Conservation (phyloP, 2,329 filamentous ascomycete species). For the Neofusicoccum sp. region DNA sequence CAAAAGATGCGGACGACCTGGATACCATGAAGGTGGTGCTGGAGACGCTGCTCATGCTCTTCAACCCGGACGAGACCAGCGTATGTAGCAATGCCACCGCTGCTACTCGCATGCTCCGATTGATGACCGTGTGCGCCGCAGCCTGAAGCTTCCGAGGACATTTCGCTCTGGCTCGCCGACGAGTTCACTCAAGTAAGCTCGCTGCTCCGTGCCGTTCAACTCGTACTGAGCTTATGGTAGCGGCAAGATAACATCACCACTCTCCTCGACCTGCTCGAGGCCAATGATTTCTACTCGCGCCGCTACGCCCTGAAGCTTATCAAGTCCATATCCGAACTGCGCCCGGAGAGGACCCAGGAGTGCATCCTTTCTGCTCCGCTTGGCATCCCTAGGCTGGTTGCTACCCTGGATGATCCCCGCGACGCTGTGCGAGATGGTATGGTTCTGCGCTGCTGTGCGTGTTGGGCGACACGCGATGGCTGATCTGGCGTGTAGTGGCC, state of each 20-base stretch:
- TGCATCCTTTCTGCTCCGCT: constrained; percentile 86
- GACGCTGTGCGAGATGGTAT: constrained; percentile 79
- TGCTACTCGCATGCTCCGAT: not conserved
- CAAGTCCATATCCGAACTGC: constrained; percentile 77
- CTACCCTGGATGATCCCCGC: constrained; percentile 76
- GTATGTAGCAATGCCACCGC: constrained; percentile 39
- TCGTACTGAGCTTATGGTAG: constrained; percentile 56
- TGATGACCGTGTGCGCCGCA: constrained; percentile 41
- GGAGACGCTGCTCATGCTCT: constrained; percentile 93
- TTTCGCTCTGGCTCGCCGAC: constrained; percentile 92
- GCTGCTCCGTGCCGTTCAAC: constrained; percentile 19
- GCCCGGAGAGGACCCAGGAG: constrained; percentile 90
- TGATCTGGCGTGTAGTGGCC: constrained; percentile 55
- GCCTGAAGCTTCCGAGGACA: constrained; percentile 94
- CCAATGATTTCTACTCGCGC: constrained; percentile 82
- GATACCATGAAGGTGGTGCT: constrained; percentile 94
- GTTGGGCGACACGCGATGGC: constrained; percentile 18
- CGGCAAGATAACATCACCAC: constrained; percentile 94
- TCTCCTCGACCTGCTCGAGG: constrained; percentile 84
- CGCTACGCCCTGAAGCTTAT: constrained; percentile 90
- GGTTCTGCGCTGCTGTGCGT: constrained; percentile 5
- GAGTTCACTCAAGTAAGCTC: constrained; percentile 82
- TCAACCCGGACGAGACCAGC: constrained; percentile 65
- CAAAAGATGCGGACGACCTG: constrained; percentile 87
- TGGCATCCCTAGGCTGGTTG: constrained; percentile 82